These are phyloP conservation scores for Wickerhamomyces tratensis DNA, from an alignment of 805 yeast genomes.

Conservation along the genomic window DNA sequence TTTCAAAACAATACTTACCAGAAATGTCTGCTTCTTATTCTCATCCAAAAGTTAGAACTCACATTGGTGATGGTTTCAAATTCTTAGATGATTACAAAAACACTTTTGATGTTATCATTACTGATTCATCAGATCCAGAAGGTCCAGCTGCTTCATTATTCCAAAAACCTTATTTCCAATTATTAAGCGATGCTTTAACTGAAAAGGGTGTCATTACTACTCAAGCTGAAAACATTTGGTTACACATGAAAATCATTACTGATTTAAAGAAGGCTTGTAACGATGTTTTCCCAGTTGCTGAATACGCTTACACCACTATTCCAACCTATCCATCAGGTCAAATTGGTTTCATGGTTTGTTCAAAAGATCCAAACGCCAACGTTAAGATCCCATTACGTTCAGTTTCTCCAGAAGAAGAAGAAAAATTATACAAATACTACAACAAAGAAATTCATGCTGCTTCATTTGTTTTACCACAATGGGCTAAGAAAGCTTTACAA, in stretches of 20 bases:
- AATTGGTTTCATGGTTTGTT: slow-evolving; percentile 67
- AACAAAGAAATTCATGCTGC: slow-evolving; percentile 56
- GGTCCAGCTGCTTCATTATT: slow-evolving; percentile 92
- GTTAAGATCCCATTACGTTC: slow-evolving; percentile 44
- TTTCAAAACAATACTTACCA: slow-evolving; percentile 66
- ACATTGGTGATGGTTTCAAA: slow-evolving; percentile 78
- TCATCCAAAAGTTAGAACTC: slow-evolving; percentile 56
- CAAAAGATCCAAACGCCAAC: slow-evolving; percentile 38
- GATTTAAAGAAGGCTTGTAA: slow-evolving; percentile 37
- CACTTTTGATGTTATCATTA: slow-evolving; percentile 74
- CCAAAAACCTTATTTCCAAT: slow-evolving; percentile 64
- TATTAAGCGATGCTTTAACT: slow-evolving; percentile 54
- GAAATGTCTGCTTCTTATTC: slow-evolving; percentile 59
- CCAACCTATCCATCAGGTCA: slow-evolving; percentile 89
- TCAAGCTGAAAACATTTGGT: slow-evolving; percentile 79
- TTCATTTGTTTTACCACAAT: slow-evolving; percentile 69
- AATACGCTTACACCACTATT: slow-evolving; percentile 70
- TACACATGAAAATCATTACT: slow-evolving; percentile 44
- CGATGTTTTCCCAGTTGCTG: slow-evolving; percentile 49
- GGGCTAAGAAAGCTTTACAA: slow-evolving; percentile 41
- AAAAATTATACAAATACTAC: slow-evolving; percentile 50
- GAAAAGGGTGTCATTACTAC: slow-evolving; percentile 64
- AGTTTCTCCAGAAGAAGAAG: slow-evolving; percentile 35
- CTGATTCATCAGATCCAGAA: slow-evolving; percentile 92
- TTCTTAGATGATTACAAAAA: slow-evolving; percentile 36